phyloP scores from a whole-genome alignment of 2,329 filamentous ascomycete species.

The Metarhizium rileyi region DNA sequence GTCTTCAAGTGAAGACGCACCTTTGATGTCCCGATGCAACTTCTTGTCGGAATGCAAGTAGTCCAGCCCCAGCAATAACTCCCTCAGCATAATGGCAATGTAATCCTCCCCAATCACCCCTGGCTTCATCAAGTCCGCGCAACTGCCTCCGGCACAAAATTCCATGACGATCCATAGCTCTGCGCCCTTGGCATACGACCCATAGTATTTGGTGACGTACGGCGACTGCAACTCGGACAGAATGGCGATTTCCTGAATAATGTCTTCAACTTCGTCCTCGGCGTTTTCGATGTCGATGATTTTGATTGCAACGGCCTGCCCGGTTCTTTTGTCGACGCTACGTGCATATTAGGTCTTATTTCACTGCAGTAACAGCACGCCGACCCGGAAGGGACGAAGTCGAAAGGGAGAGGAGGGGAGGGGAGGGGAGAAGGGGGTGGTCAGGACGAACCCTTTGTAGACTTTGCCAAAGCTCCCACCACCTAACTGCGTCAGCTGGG shows the following conservation, averaged over 20 bases:
- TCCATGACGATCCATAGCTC: slow-evolving; percentile 99
- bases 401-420: background rate
- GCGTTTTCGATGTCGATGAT: slow-evolving; percentile 97
- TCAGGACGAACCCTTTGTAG: slow-evolving; percentile 70
- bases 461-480: slow-evolving; percentile 98
- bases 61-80: slow-evolving; percentile 80
- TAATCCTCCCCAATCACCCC: slow-evolving; percentile 88
- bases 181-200: slow-evolving; percentile 90
- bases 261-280: slow-evolving; percentile 98
- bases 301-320: slow-evolving; percentile 94
- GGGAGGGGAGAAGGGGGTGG: background rate
- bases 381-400: too few relatives aligned
- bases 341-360: background rate
- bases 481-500: slow-evolving; percentile 39
- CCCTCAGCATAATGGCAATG: slow-evolving; percentile 88
- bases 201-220: slow-evolving; percentile 96
- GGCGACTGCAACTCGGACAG: slow-evolving; percentile 91
- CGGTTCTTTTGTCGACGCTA: slow-evolving; percentile 85
- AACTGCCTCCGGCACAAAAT: slow-evolving; percentile 94
- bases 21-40: slow-evolving; percentile 92
- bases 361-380: background rate
- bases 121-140: slow-evolving; percentile 90
- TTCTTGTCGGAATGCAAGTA: slow-evolving; percentile 96
- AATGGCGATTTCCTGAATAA: slow-evolving; percentile 97
- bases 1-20: slow-evolving; percentile 33